Evolutionary conservation across 306 rosid species (phyloP), one percentile per base, ranked within the genome.

Genomic region (Argentina anserina): DNA sequence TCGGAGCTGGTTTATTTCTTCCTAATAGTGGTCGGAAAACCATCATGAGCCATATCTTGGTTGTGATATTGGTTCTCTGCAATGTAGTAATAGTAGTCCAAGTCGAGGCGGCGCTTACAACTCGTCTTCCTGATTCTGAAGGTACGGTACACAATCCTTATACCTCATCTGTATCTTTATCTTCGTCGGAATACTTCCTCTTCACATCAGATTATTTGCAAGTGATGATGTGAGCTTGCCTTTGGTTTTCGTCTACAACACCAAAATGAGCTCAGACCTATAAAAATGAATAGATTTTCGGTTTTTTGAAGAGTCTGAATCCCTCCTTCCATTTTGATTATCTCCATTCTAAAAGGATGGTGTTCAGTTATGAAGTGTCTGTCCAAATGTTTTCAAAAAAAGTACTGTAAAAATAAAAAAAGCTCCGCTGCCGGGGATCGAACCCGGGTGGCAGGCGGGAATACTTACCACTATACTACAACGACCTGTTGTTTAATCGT

Each of bases 401-500:
- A n/a, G n/a, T n/a, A n/a, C n/a, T n/a, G n/a, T n/a, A n/a, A 9
- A 50, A 0, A 9, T 23, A 25, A 55, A 55, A 25, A 1, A 1
- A 0, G 1, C 63, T 34, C 63, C 63, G 63, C 26, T 56, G 62
- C 62, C 62, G 62, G 62, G 62, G 62, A 56, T 25, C 34, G 62
- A 56, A 56, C 62, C 62, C 34, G 62, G 62, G 62, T 56, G 62
- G 26, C 62, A 56, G 62, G 62, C 62, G 62, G 34, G 62, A 56
- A 56, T 56, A 56, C 62, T 56, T 56, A 56, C 63, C 63, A 56
- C 36, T 56, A 26, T 56, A 56, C 63, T 56, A 56, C 63, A 56
- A 56, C 63, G 36, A 56, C 63, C 26, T 1, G 36, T 5, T 56
- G n/a, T 1, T 25, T 9, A 0, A 20, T 0, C 11, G 6, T 20